phyloP scores from a whole-genome alignment of 371 early-diverging fungal species.

The Ordospora colligata region DNA sequence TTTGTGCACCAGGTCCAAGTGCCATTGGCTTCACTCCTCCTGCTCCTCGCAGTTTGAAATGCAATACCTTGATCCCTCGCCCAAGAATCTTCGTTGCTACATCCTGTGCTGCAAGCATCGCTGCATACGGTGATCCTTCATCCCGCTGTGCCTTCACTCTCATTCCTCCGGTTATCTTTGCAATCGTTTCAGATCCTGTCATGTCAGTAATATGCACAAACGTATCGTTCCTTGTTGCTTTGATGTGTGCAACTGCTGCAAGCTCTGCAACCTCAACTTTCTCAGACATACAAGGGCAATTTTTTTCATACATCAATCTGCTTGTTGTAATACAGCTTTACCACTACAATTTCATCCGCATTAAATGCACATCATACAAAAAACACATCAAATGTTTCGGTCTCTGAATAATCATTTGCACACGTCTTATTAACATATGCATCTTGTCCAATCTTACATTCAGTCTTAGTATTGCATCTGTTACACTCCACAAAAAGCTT shows the following conservation, averaged over 20 bases:
- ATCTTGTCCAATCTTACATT: not conserved
- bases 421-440: not conserved
- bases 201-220: conserved; percentile 98
- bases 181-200: conserved; percentile 96
- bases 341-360: not conserved
- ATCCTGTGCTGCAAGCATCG: conserved; percentile 99
- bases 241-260: conserved; percentile 94
- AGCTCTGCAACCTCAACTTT: conserved; percentile 29
- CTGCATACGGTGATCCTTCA: conserved; percentile 98
- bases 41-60: conserved; percentile 97
- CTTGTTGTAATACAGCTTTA: not conserved
- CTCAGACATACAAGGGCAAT: conserved; percentile 15
- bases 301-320: not conserved
- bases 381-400: not conserved
- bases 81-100: conserved; percentile 95
- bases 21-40: conserved; percentile 98
- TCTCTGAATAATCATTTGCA: not conserved
- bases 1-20: conserved; percentile 98
- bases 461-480: not conserved
- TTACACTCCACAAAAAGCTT: not conserved
- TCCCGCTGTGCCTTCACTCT: conserved; percentile 99
- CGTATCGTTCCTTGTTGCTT: conserved; percentile 98
- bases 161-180: conserved; percentile 99
- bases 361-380: not conserved
- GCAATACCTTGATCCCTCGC: conserved; percentile 94